Base-by-base conservation (phyloP, 495 filamentous ascomycete species). In the Cudoniella acicularis region DNA sequence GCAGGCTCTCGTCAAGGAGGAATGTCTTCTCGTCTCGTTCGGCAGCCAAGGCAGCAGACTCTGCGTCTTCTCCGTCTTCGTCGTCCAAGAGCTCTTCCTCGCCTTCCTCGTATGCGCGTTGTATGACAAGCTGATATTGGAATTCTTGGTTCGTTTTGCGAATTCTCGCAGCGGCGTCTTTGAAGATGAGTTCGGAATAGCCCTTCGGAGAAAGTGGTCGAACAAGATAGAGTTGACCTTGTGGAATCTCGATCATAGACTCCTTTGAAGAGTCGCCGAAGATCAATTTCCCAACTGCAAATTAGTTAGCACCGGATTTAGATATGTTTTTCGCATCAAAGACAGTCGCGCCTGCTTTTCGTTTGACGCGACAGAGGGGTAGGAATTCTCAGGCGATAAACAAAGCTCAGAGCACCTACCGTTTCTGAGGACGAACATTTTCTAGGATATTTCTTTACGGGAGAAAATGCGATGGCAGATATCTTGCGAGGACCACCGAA, bases 21-120 rank as follows among this genome's bases (percentile, higher is more conserved):
- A 98, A 98, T 0, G 86, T 91, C 77, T 96, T 96, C 76, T 98
- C 94, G 85, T 98, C 94, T 64, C 89, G 89, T 60, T 96, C 92
- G 16, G 81, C 71, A 36, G 75, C 72, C 22, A 87, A 77, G 6
- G 77, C 78, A 64, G 91, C 87, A 26, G 77, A 79, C 26, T 83
- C 87, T 54, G 82, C 85, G 69, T 96, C 87, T 51, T 93, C 90
- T 10, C 76, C 87, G 65, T 91, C 89, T 55, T 92, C 89, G 61
- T 95, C 93, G 3, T 85, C 86, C 27, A 93, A 79, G 16, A 91
- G 77, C 65, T 97, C 93, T 60, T 90, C 93, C 64, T 98, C 94
- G 48, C 95, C 94, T 73, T 98, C 94, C 72, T 98, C 94, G 77
- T 92, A 98, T 56, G 92, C 95, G 56, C 94, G 81, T 69, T 97